Evolutionary conservation across 139 green algal species (phyloP), one percentile per base, ranked within the genome.

Genomic region (Edaphochlamys debaryana): DNA sequence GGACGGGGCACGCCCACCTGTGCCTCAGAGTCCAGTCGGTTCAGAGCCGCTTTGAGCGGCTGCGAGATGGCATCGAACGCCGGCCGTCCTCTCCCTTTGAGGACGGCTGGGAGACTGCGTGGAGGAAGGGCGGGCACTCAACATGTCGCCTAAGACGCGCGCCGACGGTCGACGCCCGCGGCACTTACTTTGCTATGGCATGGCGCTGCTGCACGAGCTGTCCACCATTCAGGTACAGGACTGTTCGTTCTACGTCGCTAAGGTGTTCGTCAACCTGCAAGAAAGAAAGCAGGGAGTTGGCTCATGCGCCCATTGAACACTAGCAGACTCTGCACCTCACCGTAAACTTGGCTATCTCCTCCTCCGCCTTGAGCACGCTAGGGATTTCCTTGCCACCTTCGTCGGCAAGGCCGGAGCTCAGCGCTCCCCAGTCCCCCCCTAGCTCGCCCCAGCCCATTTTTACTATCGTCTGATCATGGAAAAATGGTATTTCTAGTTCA

Each of bases 111-210:
- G 56, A 91, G 50, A 67, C 87, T 91, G 82, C 78, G 58, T 2
- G 40, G 3, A 58, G 34, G n/a, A 56, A 22, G 42, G 42, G 50
- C 54, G 41, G n/a, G 7, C 37, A 74, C 45, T 71, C 36, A 68
- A 30, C 64, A 75, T 75, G 77, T 69, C n/a, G 32, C 34, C 22
- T 27, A 20, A 5, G 29, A 15, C 2, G 32, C 56, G 25, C 41
- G 34, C 40, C 17, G 36, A 27, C 68, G 11, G 38, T 3, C 17
- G 23, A 29, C n/a, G 40, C 32, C 58, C 29, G 30, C 58, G 75
- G 41, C 15, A 81, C 87, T 52, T 45, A 91, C 87, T 91, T 91
- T 4, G 73, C 72, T 40, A 91, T 88, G 27, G 87, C 87, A 84
- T 91, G 87, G 15, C 67, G 42, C 79, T 91, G 87, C 67, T 91